Evolutionary conservation across 192 early-diverging fungal species (phyloP).

Genomic region (Lobosporangium transversale): DNA sequence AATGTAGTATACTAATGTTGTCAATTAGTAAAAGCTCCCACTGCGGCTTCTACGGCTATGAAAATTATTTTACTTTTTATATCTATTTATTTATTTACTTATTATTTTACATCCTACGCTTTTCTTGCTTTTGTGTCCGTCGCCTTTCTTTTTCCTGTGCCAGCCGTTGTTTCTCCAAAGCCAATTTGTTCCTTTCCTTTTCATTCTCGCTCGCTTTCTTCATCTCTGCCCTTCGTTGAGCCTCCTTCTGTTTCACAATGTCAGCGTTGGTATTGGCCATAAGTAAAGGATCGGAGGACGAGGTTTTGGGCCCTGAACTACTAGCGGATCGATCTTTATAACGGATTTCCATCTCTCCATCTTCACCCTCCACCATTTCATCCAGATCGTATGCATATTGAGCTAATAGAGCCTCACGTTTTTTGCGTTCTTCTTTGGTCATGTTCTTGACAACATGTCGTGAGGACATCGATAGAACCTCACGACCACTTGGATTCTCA

Average conservation of each 20-base stretch:
- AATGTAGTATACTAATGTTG: too few species aligned
- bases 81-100: background rate
- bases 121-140: constrained; percentile 63
- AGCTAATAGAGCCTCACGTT: constrained; percentile 59
- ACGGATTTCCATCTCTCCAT: constrained; percentile 73
- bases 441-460: constrained; percentile 53
- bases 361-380: constrained; percentile 62
- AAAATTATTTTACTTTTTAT: background rate
- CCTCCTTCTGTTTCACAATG: constrained; percentile 68
- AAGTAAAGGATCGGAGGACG: constrained; percentile 45
- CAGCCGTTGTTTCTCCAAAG: constrained; percentile 62
- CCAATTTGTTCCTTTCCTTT: constrained; percentile 62
- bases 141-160: constrained; percentile 61
- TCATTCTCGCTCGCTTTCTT: constrained; percentile 59
- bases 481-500: constrained; percentile 16
- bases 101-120: constrained; percentile 56
- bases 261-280: constrained; percentile 69
- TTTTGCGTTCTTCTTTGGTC: constrained; percentile 62
- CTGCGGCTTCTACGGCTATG: too few species aligned
- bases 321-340: constrained; percentile 57
- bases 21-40: too few species aligned
- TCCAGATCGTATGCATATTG: constrained; percentile 75
- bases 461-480: constrained; percentile 34
- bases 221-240: constrained; percentile 57
- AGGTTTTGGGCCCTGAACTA: background rate